phyloP scores from a whole-genome alignment of 2,329 filamentous ascomycete species.

The Diplodia sapinea region DNA sequence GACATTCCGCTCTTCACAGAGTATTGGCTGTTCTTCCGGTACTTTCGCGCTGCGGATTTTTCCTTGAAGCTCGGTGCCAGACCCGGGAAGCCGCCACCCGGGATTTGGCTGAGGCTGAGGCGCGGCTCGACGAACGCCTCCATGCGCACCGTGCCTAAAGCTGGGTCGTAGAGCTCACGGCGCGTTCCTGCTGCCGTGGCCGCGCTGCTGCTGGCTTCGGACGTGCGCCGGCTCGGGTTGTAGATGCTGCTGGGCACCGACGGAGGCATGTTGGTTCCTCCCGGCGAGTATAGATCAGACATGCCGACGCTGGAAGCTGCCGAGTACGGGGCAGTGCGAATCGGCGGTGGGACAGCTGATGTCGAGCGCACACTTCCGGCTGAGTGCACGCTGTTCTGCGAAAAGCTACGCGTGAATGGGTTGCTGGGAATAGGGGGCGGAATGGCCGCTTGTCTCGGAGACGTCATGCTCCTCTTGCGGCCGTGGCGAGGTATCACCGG shows the following conservation, averaged over 20 bases:
- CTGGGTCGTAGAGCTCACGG: conserved; percentile 76
- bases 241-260: conserved; percentile 62
- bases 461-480: conserved; percentile 34
- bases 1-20: conserved; percentile 9
- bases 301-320: conserved; percentile 16
- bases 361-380: conserved; percentile 43
- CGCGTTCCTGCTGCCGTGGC: conserved; percentile 1
- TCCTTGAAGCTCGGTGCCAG: conserved; percentile 19
- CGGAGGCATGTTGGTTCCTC: conserved; percentile 54
- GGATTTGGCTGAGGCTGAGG: conserved; percentile 20
- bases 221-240: conserved; percentile 55
- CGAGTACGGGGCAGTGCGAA: conserved; percentile 8
- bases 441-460: conserved; percentile 30
- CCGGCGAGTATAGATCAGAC: conserved; percentile 22
- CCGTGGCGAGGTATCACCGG: conserved; percentile 68
- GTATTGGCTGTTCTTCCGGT: conserved; percentile 20
- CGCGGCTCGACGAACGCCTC: conserved; percentile 81
- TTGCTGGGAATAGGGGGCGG: conserved; percentile 51
- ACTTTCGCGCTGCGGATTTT: conserved; percentile 14
- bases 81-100: conserved; percentile 39
- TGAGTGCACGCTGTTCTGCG: conserved; percentile 49
- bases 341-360: conserved; percentile 42
- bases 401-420: conserved; percentile 77
- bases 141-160: conserved; percentile 87
- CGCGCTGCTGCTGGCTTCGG: conserved; percentile 29